Base-by-base conservation (phyloP, 2,329 filamentous ascomycete genomes). In the Monosporascus sp. region DNA sequence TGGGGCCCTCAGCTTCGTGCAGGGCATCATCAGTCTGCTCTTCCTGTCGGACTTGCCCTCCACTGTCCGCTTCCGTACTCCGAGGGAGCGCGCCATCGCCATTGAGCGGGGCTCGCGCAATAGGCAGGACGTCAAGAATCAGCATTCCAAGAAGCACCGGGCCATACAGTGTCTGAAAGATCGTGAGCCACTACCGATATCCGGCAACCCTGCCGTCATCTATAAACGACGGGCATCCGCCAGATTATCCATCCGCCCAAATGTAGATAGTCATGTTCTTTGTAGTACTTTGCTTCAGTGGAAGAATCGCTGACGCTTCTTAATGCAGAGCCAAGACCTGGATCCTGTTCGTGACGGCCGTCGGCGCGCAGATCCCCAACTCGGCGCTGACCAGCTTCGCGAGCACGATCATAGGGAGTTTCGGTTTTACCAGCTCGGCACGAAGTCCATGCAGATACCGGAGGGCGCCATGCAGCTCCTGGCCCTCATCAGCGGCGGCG, bases 21-120 rank as follows among this genome's bases (percentile, higher is more conserved):
- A 81, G 78, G 82, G 81, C 1, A 66, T 85, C 8, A 65, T 78
- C 2, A 80, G 80, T 16, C 78, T 80, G 67, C 76, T 82, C 57
- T 64, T 82, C 41, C 73, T 90, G 2, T 81, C 86, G 1, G 83
- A 90, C 63, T 74, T 78, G 2, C 84, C 84, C 0, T 76, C 82
- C 20, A 84, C 79, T 0, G 83, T 85, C 3, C 80, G 78, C 55
- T 87, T 84, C 63, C 75, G 90, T 37, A 77, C 70, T 5, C 64
- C 72, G 0, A 75, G 80, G 48, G 84, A 89, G 63, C 79, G 78
- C 49, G 70, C 69, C 2, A 74, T 84, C 17, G 80, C 80, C 5
- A 72, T 81, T 14, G 76, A 78, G 48, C 75, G 81, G 24, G 76
- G 83, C 0, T 71, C 76, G 0, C 67, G 66, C 5, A 82, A 84